Base-by-base conservation (phyloP, 306 rosid genomes). In the Cicer judaicum region DNA sequence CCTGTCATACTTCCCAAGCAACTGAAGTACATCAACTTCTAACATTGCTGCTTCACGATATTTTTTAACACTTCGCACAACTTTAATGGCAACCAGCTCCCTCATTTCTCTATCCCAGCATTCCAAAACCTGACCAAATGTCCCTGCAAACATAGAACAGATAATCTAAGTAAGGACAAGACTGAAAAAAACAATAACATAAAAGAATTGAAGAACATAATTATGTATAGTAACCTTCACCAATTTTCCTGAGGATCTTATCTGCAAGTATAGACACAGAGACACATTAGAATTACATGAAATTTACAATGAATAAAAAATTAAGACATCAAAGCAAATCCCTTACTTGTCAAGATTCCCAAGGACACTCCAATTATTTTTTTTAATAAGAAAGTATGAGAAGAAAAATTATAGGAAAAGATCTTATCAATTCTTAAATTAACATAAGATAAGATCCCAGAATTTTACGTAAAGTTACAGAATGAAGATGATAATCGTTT, bases 71-170 rank as follows among this genome's bases (percentile, higher is more conserved):
- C 71, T 65, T 14, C 71, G 47, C 18, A 65, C 71, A 43, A 65
- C 71, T 65, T 65, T 65, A 43, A 65, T 44, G 18, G 71, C 71
- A 65, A 65, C 71, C 10, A 65, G 15, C 16, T 65, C 71, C 71
- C 71, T 65, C 40, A 1, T 43, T 65, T 65, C 71, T 65, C 71
- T 65, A 19, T 65, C 71, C 71, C 71, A 65, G 16, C 71, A 65
- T 65, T 65, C 71, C 54, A 65, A 65, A 43, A 65, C 71, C 71
- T 65, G 53, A 65, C 71, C 71, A 44, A 65, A 65, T 10, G 71
- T 65, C 54, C 71, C 71, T 65, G 55, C 15, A 44, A 65, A 42
- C 38, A 64, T 64, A 65, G 40, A 65, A 43, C 39, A 65, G 71
- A 65, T 44, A 44, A 42, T 21, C 10, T 18, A 65, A 42, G 55